These are phyloP conservation scores for Chrysosporium keratinophilum DNA, from an alignment of 2,329 filamentous ascomycete species.

Conservation along the genomic window DNA sequence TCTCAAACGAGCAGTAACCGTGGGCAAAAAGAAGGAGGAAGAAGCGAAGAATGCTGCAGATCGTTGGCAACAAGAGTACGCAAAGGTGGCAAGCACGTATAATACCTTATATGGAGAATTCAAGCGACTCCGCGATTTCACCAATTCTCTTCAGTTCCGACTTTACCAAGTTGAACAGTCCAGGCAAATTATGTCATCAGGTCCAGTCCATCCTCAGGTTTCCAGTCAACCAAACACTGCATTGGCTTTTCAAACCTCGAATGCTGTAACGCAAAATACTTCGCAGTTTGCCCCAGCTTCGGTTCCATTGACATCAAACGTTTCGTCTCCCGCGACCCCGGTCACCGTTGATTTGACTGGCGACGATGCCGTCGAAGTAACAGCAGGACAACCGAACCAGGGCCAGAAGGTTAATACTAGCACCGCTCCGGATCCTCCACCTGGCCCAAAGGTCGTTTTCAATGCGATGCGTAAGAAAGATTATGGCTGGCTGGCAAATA, in stretches of 20 bases:
- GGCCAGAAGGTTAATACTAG: background rate
- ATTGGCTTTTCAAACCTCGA: background rate
- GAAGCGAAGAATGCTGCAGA: conserved; percentile 23
- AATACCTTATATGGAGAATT: conserved; percentile 16
- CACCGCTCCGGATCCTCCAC: background rate
- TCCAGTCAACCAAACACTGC: background rate
- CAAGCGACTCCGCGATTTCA: background rate
- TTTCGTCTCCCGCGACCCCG: conserved; percentile 14
- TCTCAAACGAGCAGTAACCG: conserved; percentile 19
- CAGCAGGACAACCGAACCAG: background rate
- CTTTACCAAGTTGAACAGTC: background rate
- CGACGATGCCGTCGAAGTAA: background rate
- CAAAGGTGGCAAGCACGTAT: conserved; percentile 19
- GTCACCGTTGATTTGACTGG: conserved; percentile 15
- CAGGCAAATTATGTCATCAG: background rate
- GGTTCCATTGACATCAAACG: conserved; percentile 16
- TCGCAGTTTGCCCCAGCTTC: background rate
- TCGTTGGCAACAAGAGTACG: conserved; percentile 20
- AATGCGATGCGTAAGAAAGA: conserved; percentile 24
- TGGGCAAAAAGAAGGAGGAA: conserved; percentile 20
- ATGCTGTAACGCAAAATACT: background rate
- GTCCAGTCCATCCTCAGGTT: background rate
- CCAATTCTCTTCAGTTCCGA: background rate
- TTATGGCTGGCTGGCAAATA: conserved; percentile 24
- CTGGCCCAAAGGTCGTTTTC: conserved; percentile 16